Percentiles rank a stretch among this genome's conserved stretches.
Conservation (phyloP, 116 monocot genomes). For the Zostera marina region DNA sequence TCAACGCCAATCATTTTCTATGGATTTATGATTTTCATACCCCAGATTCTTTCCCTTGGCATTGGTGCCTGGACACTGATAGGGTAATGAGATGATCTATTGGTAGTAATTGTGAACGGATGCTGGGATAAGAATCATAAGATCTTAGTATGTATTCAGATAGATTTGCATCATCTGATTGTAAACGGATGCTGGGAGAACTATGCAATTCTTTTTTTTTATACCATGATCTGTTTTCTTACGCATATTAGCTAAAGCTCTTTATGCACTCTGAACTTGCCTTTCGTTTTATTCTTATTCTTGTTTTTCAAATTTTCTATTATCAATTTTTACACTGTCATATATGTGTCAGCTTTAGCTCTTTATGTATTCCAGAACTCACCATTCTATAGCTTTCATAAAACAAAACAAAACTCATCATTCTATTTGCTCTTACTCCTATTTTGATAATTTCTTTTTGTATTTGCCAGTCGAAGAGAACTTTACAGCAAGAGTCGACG, state of each 20-base stretch:
- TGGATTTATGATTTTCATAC: not conserved
- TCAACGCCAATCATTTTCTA: not conserved
- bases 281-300: no score
- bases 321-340: no score
- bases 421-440: not conserved
- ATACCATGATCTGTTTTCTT: not conserved
- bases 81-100: not conserved
- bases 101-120: not conserved
- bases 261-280: no score
- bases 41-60: not conserved
- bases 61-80: not conserved
- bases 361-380: no score
- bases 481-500: not conserved
- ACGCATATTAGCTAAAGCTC: no score
- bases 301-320: no score
- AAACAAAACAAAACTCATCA: no score
- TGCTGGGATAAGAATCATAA: not conserved
- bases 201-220: not conserved
- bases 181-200: not conserved
- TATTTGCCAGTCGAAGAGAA: slow-evolving; percentile 5
- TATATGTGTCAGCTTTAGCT: no score
- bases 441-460: not conserved
- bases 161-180: not conserved
- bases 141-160: not conserved
- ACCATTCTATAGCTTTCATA: no score